A percentile compares a stretch with the other conserved stretches of the same genome.
Evolutionary conservation across 1,284 basidiomycete species (phyloP).

Genomic region (Coniferiporia weirii): DNA sequence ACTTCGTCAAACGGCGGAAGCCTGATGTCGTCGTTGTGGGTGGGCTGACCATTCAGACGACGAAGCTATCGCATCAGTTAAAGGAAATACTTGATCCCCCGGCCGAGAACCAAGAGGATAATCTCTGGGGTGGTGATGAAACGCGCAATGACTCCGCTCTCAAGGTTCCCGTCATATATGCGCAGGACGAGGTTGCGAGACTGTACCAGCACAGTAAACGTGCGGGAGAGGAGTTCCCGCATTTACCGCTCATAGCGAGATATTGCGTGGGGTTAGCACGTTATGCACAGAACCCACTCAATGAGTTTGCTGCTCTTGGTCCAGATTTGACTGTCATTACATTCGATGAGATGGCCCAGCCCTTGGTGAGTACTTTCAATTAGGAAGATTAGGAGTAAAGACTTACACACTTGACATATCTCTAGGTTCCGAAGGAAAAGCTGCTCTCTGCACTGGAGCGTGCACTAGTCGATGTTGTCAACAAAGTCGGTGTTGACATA

Average conservation of each 20-base stretch:
- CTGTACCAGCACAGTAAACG: constrained; percentile 91
- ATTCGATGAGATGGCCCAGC: constrained; percentile 82
- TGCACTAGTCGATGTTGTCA: constrained; percentile 84
- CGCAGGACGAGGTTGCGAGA: constrained; percentile 89
- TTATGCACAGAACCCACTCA: constrained; percentile 91
- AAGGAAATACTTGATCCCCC: constrained; percentile 43
- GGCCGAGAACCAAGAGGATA: constrained; percentile 23
- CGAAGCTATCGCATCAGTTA: constrained; percentile 62
- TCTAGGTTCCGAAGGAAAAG: constrained; percentile 80
- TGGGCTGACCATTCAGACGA: constrained; percentile 82
- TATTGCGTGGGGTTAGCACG: constrained; percentile 95
- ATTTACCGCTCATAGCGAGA: constrained; percentile 76
- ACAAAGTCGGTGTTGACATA: constrained; percentile 93
- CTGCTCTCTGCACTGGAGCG: constrained; percentile 80
- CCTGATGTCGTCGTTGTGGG: constrained; percentile 90
- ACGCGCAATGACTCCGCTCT: constrained; percentile 30
- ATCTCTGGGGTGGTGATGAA: constrained; percentile 26
- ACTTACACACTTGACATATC: constrained; percentile 17
- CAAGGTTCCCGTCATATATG: constrained; percentile 75
- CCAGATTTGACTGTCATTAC: constrained; percentile 76
- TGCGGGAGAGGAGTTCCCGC: constrained; percentile 81
- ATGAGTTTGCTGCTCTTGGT: constrained; percentile 88
- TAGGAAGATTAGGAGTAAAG: neutral
- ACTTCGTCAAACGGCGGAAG: constrained; percentile 74
- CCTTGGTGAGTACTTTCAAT: constrained; percentile 57